phyloP scores from a whole-genome alignment of 805 yeast genomes.

The Myxozyma kluyveri region DNA sequence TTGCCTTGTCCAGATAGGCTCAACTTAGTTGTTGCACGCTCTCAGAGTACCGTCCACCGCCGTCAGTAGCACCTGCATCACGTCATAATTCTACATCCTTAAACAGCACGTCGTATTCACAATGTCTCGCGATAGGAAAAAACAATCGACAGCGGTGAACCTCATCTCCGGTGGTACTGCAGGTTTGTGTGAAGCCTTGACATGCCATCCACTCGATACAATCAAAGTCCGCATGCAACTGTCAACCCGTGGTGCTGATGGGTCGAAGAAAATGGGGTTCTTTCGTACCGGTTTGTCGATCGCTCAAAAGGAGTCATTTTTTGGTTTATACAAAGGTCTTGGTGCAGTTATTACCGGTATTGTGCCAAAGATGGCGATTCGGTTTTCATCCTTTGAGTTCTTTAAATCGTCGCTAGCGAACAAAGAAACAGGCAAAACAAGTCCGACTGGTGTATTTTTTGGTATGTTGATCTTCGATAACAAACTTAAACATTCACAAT shows the following conservation, averaged over 20 bases:
- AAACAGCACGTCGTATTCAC: neutral
- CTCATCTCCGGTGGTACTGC: constrained; percentile 90
- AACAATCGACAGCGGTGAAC: constrained; percentile 31
- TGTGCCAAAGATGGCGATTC: constrained; percentile 96
- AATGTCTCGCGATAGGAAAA: constrained; percentile 24
- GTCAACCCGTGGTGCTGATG: constrained; percentile 55
- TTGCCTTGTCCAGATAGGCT: too few relatives aligned
- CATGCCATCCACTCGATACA: constrained; percentile 98
- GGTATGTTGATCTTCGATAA: neutral
- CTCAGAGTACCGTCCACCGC: too few relatives aligned
- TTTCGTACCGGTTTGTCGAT: constrained; percentile 75
- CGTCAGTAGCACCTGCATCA: too few relatives aligned
- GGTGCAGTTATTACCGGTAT: constrained; percentile 97
- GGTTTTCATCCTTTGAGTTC: constrained; percentile 91
- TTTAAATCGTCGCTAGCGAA: constrained; percentile 65
- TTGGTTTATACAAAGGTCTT: constrained; percentile 89
- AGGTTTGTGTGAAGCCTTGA: constrained; percentile 93
- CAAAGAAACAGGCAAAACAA: constrained; percentile 45
- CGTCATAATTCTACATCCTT: too few relatives aligned
- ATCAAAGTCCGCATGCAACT: constrained; percentile 97
- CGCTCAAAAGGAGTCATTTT: constrained; percentile 72
- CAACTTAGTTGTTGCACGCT: too few relatives aligned
- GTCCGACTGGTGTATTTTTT: constrained; percentile 68
- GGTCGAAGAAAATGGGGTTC: constrained; percentile 77
- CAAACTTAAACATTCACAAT: neutral